Percentiles rank a stretch among this genome's conserved stretches.
phyloP scores from a whole-genome alignment of 2,329 filamentous ascomycete genomes.

The Ophiostoma angusticollis region DNA sequence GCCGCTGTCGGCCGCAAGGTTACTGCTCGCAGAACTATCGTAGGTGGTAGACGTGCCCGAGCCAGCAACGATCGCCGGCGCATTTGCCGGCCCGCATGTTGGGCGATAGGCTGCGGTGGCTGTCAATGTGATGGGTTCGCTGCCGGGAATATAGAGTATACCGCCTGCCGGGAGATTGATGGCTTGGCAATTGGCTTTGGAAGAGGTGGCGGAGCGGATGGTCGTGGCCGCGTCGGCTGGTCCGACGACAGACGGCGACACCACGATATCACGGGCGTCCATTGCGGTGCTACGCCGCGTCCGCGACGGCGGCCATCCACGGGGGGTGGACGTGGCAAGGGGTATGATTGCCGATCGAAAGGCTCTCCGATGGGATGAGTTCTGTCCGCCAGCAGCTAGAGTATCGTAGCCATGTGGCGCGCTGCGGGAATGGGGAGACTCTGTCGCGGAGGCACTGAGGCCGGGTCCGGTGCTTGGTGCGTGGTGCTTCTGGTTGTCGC shows the following conservation, averaged over 20 bases:
- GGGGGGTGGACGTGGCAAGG: neutral
- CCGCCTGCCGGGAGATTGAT: conserved; percentile 32
- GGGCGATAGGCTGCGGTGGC: conserved; percentile 47
- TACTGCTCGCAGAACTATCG: conserved; percentile 24
- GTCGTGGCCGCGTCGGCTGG: neutral
- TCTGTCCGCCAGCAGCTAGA: neutral
- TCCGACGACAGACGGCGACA: conserved; percentile 7
- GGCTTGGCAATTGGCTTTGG: conserved; percentile 23
- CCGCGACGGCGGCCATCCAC: conserved; percentile 16
- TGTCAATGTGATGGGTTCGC: conserved; percentile 45
- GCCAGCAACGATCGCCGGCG: conserved; percentile 27
- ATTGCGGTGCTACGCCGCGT: conserved; percentile 14
- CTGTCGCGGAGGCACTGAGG: no score
- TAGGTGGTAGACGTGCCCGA: neutral
- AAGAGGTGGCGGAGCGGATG: neutral
- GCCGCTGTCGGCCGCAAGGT: conserved; percentile 21
- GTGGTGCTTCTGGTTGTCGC: no score
- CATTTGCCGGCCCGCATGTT: conserved; percentile 33
- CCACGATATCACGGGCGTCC: conserved; percentile 8
- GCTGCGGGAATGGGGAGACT: no score
- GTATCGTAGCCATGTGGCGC: no score
- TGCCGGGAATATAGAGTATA: conserved; percentile 36
- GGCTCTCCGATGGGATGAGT: neutral
- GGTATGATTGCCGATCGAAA: neutral
- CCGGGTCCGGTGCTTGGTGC: no score